Evolutionary conservation across 257 asterid species (phyloP).

Genomic region (Handroanthus guayacan): DNA sequence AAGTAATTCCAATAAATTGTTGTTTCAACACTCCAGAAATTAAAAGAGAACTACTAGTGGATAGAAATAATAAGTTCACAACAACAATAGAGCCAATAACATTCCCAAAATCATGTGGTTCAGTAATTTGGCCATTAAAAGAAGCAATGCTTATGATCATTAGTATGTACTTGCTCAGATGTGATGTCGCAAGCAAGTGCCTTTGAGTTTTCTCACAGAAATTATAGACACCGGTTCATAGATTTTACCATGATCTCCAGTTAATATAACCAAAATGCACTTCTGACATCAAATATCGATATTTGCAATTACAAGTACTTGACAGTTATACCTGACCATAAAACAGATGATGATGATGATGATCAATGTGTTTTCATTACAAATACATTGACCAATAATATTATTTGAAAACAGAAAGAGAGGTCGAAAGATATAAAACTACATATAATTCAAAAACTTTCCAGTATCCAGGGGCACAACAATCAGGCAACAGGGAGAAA

Average conservation of each 20-base stretch:
- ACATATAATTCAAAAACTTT: background rate
- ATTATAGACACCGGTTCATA: conserved; percentile 6
- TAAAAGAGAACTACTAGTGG: background rate
- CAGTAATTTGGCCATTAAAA: background rate
- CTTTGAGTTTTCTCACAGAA: background rate
- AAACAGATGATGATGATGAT: background rate
- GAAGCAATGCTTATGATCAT: conserved; percentile 18
- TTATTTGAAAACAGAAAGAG: conserved; percentile 12
- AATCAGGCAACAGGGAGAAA: conserved; percentile 18
- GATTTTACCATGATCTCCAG: conserved; percentile 1
- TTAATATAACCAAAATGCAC: background rate
- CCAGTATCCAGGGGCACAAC: background rate
- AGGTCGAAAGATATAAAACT: conserved; percentile 15
- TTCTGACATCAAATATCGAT: background rate
- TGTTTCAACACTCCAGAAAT: conserved; percentile 18
- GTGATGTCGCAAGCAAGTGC: background rate
- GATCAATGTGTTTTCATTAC: background rate
- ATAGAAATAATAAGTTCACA: background rate
- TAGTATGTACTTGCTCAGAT: background rate
- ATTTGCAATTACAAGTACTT: conserved; percentile 24
- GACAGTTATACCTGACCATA: background rate
- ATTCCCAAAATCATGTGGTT: conserved; percentile 1
- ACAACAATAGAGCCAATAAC: conserved; percentile 9
- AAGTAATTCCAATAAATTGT: conserved; percentile 4
- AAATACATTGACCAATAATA: conserved; percentile 10